These are phyloP conservation scores for Citrus glauca DNA, from an alignment of 345 rosid genomes.

Conservation along the genomic window DNA sequence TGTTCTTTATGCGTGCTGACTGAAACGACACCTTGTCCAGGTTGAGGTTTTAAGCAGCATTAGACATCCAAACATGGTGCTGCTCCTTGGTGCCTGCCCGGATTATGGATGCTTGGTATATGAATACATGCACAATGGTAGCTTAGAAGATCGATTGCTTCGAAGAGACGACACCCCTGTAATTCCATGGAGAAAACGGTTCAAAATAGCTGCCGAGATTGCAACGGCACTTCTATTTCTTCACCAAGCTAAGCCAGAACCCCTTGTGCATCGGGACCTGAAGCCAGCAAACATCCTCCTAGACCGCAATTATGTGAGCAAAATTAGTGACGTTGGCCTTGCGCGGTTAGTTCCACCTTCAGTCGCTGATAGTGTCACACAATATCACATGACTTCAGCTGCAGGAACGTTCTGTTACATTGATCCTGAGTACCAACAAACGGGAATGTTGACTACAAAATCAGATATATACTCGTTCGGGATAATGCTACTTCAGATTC, in stretches of 20 bases:
- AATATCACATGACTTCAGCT: slow-evolving; percentile 84
- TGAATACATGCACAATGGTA: slow-evolving; percentile 75
- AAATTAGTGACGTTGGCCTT: slow-evolving; percentile 92
- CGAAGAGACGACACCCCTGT: slow-evolving; percentile 62
- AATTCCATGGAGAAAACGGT: slow-evolving; percentile 66
- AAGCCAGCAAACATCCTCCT: slow-evolving; percentile 93
- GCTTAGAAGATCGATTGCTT: slow-evolving; percentile 79
- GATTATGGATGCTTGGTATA: slow-evolving; percentile 89
- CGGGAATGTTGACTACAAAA: slow-evolving; percentile 77
- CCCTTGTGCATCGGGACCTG: slow-evolving; percentile 89
- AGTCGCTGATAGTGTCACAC: slow-evolving; percentile 72
- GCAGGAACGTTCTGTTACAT: slow-evolving; percentile 94
- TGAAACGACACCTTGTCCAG: slow-evolving; percentile 24
- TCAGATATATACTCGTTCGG: slow-evolving; percentile 85
- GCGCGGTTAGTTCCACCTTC: slow-evolving; percentile 89
- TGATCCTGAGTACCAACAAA: slow-evolving; percentile 89
- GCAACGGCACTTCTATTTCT: slow-evolving; percentile 82
- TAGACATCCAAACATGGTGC: slow-evolving; percentile 92
- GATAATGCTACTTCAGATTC: slow-evolving; percentile 74
- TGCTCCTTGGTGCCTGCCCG: slow-evolving; percentile 90
- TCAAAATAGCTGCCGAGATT: slow-evolving; percentile 75
- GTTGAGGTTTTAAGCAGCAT: slow-evolving; percentile 81
- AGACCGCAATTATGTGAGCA: slow-evolving; percentile 77
- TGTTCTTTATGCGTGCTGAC: neutral
- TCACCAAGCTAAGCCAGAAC: slow-evolving; percentile 95